Evolutionary conservation across 192 early-diverging fungal species (phyloP), one percentile per base, ranked within the genome.

Genomic region (Backusella tarrabulga): DNA sequence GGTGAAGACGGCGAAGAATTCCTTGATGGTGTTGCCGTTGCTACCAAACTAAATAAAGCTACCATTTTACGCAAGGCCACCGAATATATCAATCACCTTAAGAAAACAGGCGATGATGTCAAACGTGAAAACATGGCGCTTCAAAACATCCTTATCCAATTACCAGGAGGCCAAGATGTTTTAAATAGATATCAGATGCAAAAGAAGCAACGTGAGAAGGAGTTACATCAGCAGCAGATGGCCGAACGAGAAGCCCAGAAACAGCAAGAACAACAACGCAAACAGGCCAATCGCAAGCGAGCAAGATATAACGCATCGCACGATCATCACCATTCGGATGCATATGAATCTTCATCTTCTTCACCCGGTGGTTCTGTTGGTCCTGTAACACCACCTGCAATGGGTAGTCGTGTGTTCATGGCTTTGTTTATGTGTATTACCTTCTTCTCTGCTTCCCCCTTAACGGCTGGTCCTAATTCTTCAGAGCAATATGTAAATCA

Each of bases 31-130:
- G 92, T 97, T 23, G 86, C 92, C 1, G 93, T 90, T 6, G 95
- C 95, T 0, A 95, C 89, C 15, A 95, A 96, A 70, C 86, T 96
- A 23, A 97, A 98, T 87, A 98, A 98, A 82, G 97, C 96, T 5
- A 97, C 96, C 6, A 93, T 98, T 54, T 75, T 98, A 73, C 86
- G 91, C 36, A 97, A 97, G 72, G 92, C 95, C 0, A 97, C 96
- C 0, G 96, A 98, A 82, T 97, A 98, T 83, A 97, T 98, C 42
- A 78, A 80, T 29, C 85, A 88, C 35, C 78, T 91, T 4, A 87
- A 85, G 26, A 85, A 83, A 35, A 82, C 77, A 5, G 83, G 85
- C 34, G 60, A 81, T 11, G 75, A 83, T 36, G 15, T 84, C 9
- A 85, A 86, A 67, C 63, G 73, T 6, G 90, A 91, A 52, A 89